phyloP scores from a whole-genome alignment of 164 flowering plant species.

The Santalum album region DNA sequence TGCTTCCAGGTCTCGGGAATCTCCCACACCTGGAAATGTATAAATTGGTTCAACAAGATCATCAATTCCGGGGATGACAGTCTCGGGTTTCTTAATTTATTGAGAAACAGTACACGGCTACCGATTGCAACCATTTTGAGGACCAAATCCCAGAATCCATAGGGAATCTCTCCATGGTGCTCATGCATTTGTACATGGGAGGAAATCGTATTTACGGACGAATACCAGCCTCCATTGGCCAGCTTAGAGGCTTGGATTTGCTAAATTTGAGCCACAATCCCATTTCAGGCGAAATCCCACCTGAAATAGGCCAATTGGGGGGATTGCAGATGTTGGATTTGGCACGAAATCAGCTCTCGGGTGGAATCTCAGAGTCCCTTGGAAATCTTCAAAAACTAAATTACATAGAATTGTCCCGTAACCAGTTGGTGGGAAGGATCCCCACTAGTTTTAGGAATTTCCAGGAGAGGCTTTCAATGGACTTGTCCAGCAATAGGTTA shows the following conservation, averaged over 20 bases:
- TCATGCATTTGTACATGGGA: slow-evolving; percentile 24
- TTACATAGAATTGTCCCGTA: slow-evolving; percentile 25
- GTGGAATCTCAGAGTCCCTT: slow-evolving; percentile 31
- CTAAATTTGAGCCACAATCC: slow-evolving; percentile 23
- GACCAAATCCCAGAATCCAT: slow-evolving; percentile 39
- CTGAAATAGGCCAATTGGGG: slow-evolving; percentile 21
- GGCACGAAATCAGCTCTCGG: slow-evolving; percentile 30
- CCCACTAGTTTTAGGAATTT: slow-evolving; percentile 26
- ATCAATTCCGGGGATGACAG: slow-evolving; percentile 13
- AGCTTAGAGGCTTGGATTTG: neutral
- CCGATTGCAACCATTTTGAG: slow-evolving; percentile 29
- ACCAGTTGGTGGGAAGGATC: slow-evolving; percentile 31
- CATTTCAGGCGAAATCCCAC: slow-evolving; percentile 35
- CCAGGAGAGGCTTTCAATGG: slow-evolving; percentile 19
- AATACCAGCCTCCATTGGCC: slow-evolving; percentile 18
- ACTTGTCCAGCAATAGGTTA: slow-evolving; percentile 37
- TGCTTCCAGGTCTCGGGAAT: slow-evolving; percentile 37
- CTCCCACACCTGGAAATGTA: slow-evolving; percentile 21
- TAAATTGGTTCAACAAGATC: slow-evolving; percentile 25
- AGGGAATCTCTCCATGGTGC: slow-evolving; percentile 32
- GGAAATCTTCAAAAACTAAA: slow-evolving; percentile 26
- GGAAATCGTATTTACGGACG: slow-evolving; percentile 26
- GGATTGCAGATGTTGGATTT: slow-evolving; percentile 23
- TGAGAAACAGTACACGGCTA: slow-evolving; percentile 26
- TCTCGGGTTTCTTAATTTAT: slow-evolving; percentile 21